Percentiles rank a stretch among this genome's conserved stretches.
Conservation (phyloP, 1,284 basidiomycete genomes). For the Rhodotorula sp. region DNA sequence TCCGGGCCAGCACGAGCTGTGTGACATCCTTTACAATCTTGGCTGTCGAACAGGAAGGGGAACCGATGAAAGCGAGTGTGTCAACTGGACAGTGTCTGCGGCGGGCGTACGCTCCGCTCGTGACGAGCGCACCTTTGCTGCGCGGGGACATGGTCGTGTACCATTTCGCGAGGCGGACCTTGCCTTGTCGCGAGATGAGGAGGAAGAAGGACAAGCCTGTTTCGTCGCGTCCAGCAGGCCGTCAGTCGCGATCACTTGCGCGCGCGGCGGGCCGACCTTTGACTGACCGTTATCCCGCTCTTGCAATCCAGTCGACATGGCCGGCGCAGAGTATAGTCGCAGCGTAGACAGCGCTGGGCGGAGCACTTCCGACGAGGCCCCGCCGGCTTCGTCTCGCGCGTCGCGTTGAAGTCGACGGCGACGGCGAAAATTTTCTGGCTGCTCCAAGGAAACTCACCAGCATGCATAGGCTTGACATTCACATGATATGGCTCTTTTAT, state of each 20-base stretch:
- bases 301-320: slow-evolving; percentile 35
- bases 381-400: not conserved
- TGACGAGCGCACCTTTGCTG: not conserved
- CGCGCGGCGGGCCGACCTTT: no score
- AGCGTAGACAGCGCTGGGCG: not conserved
- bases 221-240: not conserved
- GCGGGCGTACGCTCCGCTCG: not conserved
- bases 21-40: slow-evolving; percentile 99
- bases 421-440: not conserved
- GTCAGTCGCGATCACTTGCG: not conserved
- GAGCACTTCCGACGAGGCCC: not conserved
- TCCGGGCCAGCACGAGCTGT: slow-evolving; percentile 88
- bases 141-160: slow-evolving; percentile 85
- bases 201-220: slow-evolving; percentile 39
- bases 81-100: not conserved
- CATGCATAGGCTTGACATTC: no score
- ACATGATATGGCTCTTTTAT: no score
- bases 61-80: not conserved
- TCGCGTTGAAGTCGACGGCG: not conserved
- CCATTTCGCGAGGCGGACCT: slow-evolving; percentile 98
- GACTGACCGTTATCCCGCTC: slow-evolving; percentile 38
- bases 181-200: slow-evolving; percentile 60
- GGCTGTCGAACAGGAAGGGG: slow-evolving; percentile 13
- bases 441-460: no score
- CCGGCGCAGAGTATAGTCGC: not conserved